These are phyloP conservation scores for Penicillium taxi DNA, from an alignment of 495 filamentous ascomycete genomes.

Conservation along the genomic window DNA sequence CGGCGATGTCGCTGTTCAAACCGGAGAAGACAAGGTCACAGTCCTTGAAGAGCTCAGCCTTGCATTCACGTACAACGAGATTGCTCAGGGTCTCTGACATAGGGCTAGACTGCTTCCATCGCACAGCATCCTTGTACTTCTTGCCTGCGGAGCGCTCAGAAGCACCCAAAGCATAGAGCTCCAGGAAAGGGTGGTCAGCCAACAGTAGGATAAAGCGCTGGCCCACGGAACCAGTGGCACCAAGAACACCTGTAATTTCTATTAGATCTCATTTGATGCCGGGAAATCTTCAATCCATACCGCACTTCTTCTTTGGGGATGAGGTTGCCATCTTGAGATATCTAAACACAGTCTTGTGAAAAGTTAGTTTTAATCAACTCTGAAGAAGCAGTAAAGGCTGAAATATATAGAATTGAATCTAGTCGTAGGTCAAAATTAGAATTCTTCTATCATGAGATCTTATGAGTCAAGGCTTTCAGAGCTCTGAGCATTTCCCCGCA, in stretches of 20 bases:
- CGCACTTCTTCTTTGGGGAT: slow-evolving; percentile 42
- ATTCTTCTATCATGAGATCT: slow-evolving; percentile 3
- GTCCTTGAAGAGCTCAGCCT: slow-evolving; percentile 62
- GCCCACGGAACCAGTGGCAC: slow-evolving; percentile 64
- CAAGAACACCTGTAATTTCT: slow-evolving; percentile 33
- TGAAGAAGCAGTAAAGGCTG: neutral
- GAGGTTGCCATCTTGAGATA: slow-evolving; percentile 27
- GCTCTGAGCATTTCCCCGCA: slow-evolving; percentile 16
- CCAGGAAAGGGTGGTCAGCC: slow-evolving; percentile 67
- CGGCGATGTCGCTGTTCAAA: slow-evolving; percentile 76
- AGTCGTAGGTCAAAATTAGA: slow-evolving; percentile 4
- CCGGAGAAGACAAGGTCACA: slow-evolving; percentile 88
- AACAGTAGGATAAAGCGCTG: slow-evolving; percentile 81
- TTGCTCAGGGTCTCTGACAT: slow-evolving; percentile 61
- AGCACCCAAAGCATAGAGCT: slow-evolving; percentile 69
- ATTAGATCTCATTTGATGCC: slow-evolving; percentile 8
- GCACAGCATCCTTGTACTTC: slow-evolving; percentile 73
- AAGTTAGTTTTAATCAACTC: slow-evolving; percentile 6
- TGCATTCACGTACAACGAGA: slow-evolving; percentile 68
- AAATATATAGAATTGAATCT: neutral
- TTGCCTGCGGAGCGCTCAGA: slow-evolving; percentile 73
- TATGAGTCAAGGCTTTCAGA: slow-evolving; percentile 14
- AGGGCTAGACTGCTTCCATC: slow-evolving; percentile 73
- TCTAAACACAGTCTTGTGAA: slow-evolving; percentile 3
- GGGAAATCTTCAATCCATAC: slow-evolving; percentile 19